These are phyloP conservation scores for Rhynchosporium agropyri DNA, from an alignment of 2,329 filamentous ascomycete genomes.

Conservation along the genomic window DNA sequence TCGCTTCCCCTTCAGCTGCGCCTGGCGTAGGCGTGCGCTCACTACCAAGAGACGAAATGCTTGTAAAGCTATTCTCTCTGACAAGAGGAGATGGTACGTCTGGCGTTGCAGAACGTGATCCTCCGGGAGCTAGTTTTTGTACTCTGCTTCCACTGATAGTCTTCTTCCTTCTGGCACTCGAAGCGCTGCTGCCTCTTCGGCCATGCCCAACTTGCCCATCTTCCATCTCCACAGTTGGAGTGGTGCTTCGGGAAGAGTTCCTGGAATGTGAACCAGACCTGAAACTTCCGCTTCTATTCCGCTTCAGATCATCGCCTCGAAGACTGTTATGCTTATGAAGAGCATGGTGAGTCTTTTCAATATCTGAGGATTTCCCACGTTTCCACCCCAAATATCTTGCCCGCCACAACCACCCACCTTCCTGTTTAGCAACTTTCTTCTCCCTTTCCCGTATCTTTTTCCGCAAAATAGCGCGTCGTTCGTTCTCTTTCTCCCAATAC, in stretches of 20 bases:
- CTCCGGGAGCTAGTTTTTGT: slow-evolving; percentile 36
- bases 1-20: slow-evolving; percentile 30
- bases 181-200: slow-evolving; percentile 39
- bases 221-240: slow-evolving; percentile 40
- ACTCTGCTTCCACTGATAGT: slow-evolving; percentile 26
- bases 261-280: slow-evolving; percentile 41
- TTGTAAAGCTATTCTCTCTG: slow-evolving; percentile 39
- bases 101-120: slow-evolving; percentile 39
- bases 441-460: slow-evolving; percentile 70
- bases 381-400: slow-evolving; percentile 67
- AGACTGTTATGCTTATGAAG: slow-evolving; percentile 33
- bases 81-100: slow-evolving; percentile 40
- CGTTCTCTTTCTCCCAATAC: slow-evolving; percentile 97
- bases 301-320: slow-evolving; percentile 38
- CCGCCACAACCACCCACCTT: slow-evolving; percentile 84
- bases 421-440: slow-evolving; percentile 65
- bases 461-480: slow-evolving; percentile 75
- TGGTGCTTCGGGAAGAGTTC: slow-evolving; percentile 44
- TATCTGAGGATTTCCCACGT: slow-evolving; percentile 38
- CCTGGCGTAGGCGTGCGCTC: slow-evolving; percentile 34
- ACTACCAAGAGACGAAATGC: slow-evolving; percentile 39
- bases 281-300: slow-evolving; percentile 38
- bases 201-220: slow-evolving; percentile 34
- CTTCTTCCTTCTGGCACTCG: slow-evolving; percentile 39
- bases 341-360: slow-evolving; percentile 40